Percentiles rank a stretch among this genome's conserved stretches.
phyloP scores from a whole-genome alignment of 192 early-diverging fungal genomes.

The Rhizoclosmatium globosum region DNA sequence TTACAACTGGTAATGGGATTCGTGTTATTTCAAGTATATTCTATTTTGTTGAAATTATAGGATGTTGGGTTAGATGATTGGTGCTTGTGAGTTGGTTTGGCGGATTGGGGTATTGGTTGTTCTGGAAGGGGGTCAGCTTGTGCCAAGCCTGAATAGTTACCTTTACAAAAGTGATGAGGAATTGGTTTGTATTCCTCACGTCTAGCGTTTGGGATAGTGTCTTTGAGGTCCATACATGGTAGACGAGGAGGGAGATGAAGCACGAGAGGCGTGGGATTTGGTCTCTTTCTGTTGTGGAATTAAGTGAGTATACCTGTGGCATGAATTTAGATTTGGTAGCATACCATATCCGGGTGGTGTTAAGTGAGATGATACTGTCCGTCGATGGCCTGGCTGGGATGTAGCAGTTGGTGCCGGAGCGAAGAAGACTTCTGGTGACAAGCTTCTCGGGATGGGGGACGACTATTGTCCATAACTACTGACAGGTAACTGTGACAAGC shows the following conservation, averaged over 20 bases:
- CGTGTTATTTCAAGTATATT: slow-evolving; percentile 42
- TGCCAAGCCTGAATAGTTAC: slow-evolving; percentile 17
- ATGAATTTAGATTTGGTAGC: background rate
- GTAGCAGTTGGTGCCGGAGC: background rate
- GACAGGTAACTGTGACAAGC: background rate
- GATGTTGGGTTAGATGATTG: too few relatives aligned
- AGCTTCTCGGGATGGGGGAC: background rate
- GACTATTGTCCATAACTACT: background rate
- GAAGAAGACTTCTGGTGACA: background rate
- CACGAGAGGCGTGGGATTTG: slow-evolving; percentile 35
- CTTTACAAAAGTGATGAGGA: slow-evolving; percentile 36
- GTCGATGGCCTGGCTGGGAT: background rate
- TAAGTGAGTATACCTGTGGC: background rate
- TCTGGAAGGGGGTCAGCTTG: background rate
- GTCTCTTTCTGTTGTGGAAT: slow-evolving; percentile 16
- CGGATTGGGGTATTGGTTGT: background rate
- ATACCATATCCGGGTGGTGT: slow-evolving; percentile 26
- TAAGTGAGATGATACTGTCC: background rate
- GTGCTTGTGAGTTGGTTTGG: background rate
- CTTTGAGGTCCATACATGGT: slow-evolving; percentile 39
- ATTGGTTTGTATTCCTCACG: slow-evolving; percentile 23
- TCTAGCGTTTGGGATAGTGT: slow-evolving; percentile 37
- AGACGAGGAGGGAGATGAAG: slow-evolving; percentile 35
- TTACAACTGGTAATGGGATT: slow-evolving; percentile 43
- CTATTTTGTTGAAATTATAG: background rate